Evolutionary conservation across 139 green algal species (phyloP).

Genomic region (Penium margaritaceum): DNA sequence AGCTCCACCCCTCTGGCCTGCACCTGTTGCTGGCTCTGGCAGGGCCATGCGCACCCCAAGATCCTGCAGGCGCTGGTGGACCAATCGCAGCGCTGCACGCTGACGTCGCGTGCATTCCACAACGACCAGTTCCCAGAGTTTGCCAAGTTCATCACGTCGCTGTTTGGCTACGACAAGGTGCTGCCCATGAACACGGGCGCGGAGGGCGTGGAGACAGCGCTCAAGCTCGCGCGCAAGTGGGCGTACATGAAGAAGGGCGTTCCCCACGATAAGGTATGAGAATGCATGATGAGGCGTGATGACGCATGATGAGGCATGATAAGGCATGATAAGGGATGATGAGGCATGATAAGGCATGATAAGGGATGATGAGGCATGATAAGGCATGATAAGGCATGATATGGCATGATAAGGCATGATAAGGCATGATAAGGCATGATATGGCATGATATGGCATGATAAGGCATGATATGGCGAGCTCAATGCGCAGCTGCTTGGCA

Average conservation of each 20-base stretch:
- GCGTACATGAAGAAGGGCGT: slow-evolving; percentile 94
- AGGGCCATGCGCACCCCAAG: slow-evolving; percentile 91
- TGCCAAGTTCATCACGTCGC: slow-evolving; percentile 79
- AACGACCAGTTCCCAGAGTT: slow-evolving; percentile 91
- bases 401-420: too few species aligned
- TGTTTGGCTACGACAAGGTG: slow-evolving; percentile 53
- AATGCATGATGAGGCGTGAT: too few species aligned
- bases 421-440: too few species aligned
- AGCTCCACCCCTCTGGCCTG: neutral
- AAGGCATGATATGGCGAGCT: too few species aligned
- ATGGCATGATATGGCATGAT: too few species aligned
- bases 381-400: too few species aligned
- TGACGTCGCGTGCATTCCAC: slow-evolving; percentile 92
- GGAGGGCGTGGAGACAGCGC: slow-evolving; percentile 89
- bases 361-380: too few species aligned
- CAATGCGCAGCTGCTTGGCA: too few species aligned
- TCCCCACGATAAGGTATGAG: slow-evolving; percentile 56
- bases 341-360: too few species aligned
- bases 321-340: too few species aligned
- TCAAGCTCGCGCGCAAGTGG: slow-evolving; percentile 91
- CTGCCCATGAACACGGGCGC: slow-evolving; percentile 79
- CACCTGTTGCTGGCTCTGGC: slow-evolving; percentile 45
- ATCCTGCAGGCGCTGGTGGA: slow-evolving; percentile 78
- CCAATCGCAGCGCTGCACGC: slow-evolving; percentile 73
- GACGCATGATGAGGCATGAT: too few species aligned